These are phyloP conservation scores for Hydnum rufescens DNA, from an alignment of 768 basidiomycete species.

Conservation along the genomic window DNA sequence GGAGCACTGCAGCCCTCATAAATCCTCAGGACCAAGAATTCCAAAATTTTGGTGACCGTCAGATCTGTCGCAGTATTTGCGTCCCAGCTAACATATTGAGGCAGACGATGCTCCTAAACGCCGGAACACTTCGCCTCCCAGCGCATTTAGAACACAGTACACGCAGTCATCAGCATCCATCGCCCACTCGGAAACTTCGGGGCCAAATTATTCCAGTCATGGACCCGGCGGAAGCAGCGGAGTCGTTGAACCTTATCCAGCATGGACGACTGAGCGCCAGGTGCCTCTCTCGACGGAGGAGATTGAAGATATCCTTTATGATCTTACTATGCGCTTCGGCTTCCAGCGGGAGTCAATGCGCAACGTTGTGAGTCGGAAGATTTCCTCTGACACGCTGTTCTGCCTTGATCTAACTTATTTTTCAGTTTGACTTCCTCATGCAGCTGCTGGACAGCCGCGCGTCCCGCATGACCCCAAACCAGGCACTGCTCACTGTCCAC, in stretches of 20 bases:
- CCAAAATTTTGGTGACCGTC: background rate
- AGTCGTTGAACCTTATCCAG: conserved; percentile 71
- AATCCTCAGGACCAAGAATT: background rate
- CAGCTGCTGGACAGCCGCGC: conserved; percentile 91
- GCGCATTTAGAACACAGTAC: too few species aligned
- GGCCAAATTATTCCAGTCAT: too few species aligned
- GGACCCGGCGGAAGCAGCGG: conserved; percentile 35
- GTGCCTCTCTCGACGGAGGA: conserved; percentile 87
- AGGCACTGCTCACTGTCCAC: conserved; percentile 85
- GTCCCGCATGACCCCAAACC: conserved; percentile 91
- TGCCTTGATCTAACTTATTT: background rate
- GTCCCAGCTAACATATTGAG: too few species aligned
- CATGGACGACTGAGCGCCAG: conserved; percentile 79
- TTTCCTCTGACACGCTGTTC: background rate
- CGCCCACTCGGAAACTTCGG: background rate
- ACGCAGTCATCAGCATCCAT: too few species aligned
- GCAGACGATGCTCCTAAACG: too few species aligned
- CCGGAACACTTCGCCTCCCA: too few species aligned
- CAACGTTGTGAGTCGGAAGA: conserved; percentile 21
- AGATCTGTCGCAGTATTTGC: too few species aligned
- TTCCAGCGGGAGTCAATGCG: conserved; percentile 92
- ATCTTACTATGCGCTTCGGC: conserved; percentile 95
- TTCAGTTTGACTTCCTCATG: conserved; percentile 94
- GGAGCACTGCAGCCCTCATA: background rate
- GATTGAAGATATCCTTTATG: conserved; percentile 66